These are phyloP conservation scores for Akebia trifoliata DNA, from an alignment of 164 flowering plant species.

Conservation along the genomic window DNA sequence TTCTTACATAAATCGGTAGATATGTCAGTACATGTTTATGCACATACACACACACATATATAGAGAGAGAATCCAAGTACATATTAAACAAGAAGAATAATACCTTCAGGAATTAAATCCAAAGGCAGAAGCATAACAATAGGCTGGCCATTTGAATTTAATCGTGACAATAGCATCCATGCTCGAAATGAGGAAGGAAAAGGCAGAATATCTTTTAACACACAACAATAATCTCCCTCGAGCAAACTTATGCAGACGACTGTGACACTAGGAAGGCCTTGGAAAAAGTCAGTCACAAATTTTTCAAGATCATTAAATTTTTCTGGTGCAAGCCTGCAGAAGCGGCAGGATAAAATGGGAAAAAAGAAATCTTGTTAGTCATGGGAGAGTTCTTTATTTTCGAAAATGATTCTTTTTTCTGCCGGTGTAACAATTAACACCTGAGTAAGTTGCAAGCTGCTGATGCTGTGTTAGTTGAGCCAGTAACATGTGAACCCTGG, in stretches of 20 bases:
- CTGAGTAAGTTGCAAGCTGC: constrained; percentile 34
- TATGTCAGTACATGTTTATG: constrained; percentile 7
- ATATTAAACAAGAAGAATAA: neutral
- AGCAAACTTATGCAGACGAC: constrained; percentile 68
- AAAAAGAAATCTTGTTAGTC: constrained; percentile 3
- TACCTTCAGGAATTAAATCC: constrained; percentile 59
- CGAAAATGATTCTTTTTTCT: neutral
- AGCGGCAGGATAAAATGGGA: constrained; percentile 3
- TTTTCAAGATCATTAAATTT: constrained; percentile 47
- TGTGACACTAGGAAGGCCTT: constrained; percentile 53
- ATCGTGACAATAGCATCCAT: constrained; percentile 77
- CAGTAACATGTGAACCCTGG: constrained; percentile 30
- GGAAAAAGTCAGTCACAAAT: constrained; percentile 50
- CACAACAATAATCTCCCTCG: constrained; percentile 36
- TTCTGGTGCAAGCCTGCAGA: constrained; percentile 63
- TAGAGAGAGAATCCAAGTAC: neutral
- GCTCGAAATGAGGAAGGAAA: constrained; percentile 41
- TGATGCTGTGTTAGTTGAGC: constrained; percentile 14
- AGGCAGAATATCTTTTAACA: constrained; percentile 44
- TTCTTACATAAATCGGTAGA: constrained; percentile 20
- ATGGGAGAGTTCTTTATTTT: neutral
- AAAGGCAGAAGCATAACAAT: constrained; percentile 61
- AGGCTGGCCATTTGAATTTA: constrained; percentile 54
- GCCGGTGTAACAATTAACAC: constrained; percentile 21
- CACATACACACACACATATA: neutral